Evolutionary conservation across 371 early-diverging fungal genomes (phyloP).

Genomic region (Haplosporangium sp.): DNA sequence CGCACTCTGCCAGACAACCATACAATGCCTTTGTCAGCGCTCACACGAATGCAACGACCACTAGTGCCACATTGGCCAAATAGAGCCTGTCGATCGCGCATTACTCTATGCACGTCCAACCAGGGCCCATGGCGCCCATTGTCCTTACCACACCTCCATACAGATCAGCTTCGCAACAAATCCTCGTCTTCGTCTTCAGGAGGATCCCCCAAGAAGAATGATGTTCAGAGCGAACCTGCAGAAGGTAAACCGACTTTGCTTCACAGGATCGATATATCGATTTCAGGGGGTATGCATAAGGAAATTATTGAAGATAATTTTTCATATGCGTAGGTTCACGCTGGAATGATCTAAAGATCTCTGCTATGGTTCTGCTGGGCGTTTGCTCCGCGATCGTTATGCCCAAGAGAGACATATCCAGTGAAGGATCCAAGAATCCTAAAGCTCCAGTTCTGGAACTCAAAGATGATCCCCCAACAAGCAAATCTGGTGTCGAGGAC

Average conservation of each 20-base stretch:
- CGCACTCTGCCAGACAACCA: background rate
- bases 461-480: slow-evolving; percentile 18
- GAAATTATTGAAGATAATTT: background rate
- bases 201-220: background rate
- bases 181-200: background rate
- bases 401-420: slow-evolving; percentile 16
- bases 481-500: background rate
- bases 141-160: background rate
- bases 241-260: too few relatives aligned
- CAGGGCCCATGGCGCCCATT: slow-evolving; percentile 2
- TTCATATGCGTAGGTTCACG: slow-evolving; percentile 27
- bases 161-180: background rate
- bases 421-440: slow-evolving; percentile 24
- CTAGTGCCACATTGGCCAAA: slow-evolving; percentile 1
- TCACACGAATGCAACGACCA: slow-evolving; percentile 10
- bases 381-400: slow-evolving; percentile 32
- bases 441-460: slow-evolving; percentile 26
- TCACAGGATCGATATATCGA: too few relatives aligned
- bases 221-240: background rate
- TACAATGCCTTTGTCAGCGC: background rate
- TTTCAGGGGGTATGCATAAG: background rate
- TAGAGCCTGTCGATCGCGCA: background rate
- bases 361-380: slow-evolving; percentile 18
- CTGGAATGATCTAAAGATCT: slow-evolving; percentile 40
- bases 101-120: background rate